These are phyloP conservation scores for Penicillium vulpinum DNA, from an alignment of 2,329 filamentous ascomycete species.

Conservation along the genomic window DNA sequence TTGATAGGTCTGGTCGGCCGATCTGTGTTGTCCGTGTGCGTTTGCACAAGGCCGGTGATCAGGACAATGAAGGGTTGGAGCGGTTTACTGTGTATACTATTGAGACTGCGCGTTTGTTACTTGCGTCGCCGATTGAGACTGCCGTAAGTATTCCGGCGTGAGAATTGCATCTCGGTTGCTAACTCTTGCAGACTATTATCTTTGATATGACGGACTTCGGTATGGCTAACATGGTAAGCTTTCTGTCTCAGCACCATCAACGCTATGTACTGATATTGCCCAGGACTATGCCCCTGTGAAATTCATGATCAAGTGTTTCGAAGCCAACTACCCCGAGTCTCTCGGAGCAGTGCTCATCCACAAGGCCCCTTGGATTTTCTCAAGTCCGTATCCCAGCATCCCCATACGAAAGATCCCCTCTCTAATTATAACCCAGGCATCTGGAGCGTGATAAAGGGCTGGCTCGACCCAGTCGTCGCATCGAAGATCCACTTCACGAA, in stretches of 20 bases:
- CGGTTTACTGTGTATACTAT: constrained; percentile 91
- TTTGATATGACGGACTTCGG: constrained; percentile 97
- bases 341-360: constrained; percentile 89
- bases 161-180: constrained; percentile 15
- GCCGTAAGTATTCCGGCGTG: constrained; percentile 63
- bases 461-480: constrained; percentile 95
- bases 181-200: constrained; percentile 68
- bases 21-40: constrained; percentile 83
- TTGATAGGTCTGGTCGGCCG: constrained; percentile 79
- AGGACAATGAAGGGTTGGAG: constrained; percentile 79
- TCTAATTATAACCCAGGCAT: constrained; percentile 60
- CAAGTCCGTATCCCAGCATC: constrained; percentile 57
- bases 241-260: neutral
- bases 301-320: constrained; percentile 99
- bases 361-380: constrained; percentile 96
- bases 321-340: constrained; percentile 96
- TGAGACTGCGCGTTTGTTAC: constrained; percentile 84
- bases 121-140: constrained; percentile 80
- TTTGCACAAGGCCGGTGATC: constrained; percentile 77
- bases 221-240: constrained; percentile 82
- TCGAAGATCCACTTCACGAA: constrained; percentile 92
- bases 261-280: constrained; percentile 7
- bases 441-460: constrained; percentile 92
- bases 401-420: neutral
- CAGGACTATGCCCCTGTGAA: constrained; percentile 93